Evolutionary conservation across 345 rosid genomes (phyloP).

Genomic region (Hibiscus mutabilis): DNA sequence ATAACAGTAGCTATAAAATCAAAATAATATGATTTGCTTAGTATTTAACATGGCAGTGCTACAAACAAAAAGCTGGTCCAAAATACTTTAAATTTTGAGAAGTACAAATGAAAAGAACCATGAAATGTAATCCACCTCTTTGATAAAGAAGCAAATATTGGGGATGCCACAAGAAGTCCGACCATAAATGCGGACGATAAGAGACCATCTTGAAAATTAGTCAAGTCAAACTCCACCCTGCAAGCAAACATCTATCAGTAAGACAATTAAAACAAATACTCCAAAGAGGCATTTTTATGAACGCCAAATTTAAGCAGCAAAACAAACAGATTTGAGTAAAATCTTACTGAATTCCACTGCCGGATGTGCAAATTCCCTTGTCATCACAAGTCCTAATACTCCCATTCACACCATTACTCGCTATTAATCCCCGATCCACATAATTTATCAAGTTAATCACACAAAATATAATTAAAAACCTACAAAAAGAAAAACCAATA

Average conservation of each 20-base stretch:
- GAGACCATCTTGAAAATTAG: slow-evolving; percentile 85
- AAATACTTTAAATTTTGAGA: neutral
- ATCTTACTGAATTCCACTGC: slow-evolving; percentile 83
- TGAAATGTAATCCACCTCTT: slow-evolving; percentile 42
- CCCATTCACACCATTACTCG: slow-evolving; percentile 94
- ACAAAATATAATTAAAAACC: slow-evolving; percentile 73
- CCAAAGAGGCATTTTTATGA: neutral
- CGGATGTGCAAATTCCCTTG: slow-evolving; percentile 53
- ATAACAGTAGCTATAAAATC: neutral
- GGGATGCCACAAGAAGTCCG: slow-evolving; percentile 89
- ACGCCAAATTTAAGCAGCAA: neutral
- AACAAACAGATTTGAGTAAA: slow-evolving; percentile 4
- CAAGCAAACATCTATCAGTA: slow-evolving; percentile 11
- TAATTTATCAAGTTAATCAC: slow-evolving; percentile 74
- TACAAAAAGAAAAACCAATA: slow-evolving; percentile 29
- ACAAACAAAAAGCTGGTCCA: neutral
- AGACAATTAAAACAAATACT: neutral
- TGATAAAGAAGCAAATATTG: slow-evolving; percentile 79
- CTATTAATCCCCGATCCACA: slow-evolving; percentile 87
- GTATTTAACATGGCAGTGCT: neutral
- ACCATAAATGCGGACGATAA: slow-evolving; percentile 98
- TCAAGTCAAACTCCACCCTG: slow-evolving; percentile 76
- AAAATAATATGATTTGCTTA: neutral
- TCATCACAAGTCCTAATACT: slow-evolving; percentile 47
- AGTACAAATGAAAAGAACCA: neutral